A percentile compares a stretch with the other conserved stretches of the same genome.
Conservation (phyloP, 139 green algal genomes). For the Chlorella sp. region DNA sequence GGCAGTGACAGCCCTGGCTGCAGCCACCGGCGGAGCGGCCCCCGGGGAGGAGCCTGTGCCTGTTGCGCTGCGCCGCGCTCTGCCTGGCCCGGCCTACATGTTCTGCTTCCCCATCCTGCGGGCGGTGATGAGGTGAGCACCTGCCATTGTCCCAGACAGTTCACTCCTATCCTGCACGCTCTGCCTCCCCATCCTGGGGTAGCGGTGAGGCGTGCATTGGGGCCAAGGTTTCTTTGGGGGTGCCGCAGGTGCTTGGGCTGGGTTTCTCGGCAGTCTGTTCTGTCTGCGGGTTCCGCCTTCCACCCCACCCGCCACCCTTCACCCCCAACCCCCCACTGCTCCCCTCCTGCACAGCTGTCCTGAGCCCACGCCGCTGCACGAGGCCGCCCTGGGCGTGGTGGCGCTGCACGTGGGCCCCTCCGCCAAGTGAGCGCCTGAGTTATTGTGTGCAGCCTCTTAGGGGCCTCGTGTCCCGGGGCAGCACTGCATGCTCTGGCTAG, state of each 20-base stretch:
- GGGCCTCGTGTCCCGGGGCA: no score
- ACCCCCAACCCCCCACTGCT: neutral
- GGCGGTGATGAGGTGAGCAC: slow-evolving; percentile 34
- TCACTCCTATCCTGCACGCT: no score
- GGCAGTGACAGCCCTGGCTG: slow-evolving; percentile 57
- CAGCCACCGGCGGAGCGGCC: slow-evolving; percentile 21
- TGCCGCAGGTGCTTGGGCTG: neutral
- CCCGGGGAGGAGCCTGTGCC: neutral
- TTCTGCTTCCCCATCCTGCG: slow-evolving; percentile 83
- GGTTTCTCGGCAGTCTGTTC: neutral
- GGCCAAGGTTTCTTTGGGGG: no score
- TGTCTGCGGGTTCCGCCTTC: neutral
- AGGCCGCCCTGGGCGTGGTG: slow-evolving; percentile 71
- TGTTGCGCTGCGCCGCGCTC: slow-evolving; percentile 20
- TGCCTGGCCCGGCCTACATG: slow-evolving; percentile 68
- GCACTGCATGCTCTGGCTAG: neutral
- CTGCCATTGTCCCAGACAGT: neutral
- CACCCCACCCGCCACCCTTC: neutral
- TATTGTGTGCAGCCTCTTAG: no score
- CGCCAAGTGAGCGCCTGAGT: slow-evolving; percentile 11
- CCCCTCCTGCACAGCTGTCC: slow-evolving; percentile 61
- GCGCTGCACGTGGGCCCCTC: slow-evolving; percentile 60
- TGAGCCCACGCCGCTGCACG: slow-evolving; percentile 76
- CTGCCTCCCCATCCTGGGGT: no score
- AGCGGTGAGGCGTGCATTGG: no score